Conservation (phyloP, 1,139 yeast species). For the Geotrichum fermentans region DNA sequence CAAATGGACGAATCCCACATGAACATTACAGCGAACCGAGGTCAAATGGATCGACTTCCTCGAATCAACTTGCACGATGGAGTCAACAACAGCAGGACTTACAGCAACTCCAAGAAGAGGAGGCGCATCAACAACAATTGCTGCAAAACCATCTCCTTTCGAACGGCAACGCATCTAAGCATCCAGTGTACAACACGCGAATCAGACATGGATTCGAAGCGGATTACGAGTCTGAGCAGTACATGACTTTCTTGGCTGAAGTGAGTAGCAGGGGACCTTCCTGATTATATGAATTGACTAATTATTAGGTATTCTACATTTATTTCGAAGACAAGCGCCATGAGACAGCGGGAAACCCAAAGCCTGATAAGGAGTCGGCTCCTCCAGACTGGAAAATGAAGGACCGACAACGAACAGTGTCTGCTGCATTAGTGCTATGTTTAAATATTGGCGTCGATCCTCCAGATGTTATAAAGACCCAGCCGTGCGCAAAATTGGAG, state of each 20-base stretch:
- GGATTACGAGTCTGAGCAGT: slow-evolving; percentile 58
- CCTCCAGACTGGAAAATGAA: slow-evolving; percentile 89
- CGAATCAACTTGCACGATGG: slow-evolving; percentile 1
- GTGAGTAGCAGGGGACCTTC: too few species aligned
- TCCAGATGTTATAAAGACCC: slow-evolving; percentile 90
- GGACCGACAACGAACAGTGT: slow-evolving; percentile 89
- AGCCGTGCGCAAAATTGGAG: slow-evolving; percentile 88
- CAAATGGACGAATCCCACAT: background rate
- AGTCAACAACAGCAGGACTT: slow-evolving; percentile 13
- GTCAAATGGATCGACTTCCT: slow-evolving; percentile 1
- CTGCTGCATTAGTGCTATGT: slow-evolving; percentile 88
- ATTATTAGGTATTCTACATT: slow-evolving; percentile 65
- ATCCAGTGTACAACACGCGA: slow-evolving; percentile 27
- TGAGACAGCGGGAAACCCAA: slow-evolving; percentile 83
- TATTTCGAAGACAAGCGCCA: slow-evolving; percentile 89
- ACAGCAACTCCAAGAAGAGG: slow-evolving; percentile 7
- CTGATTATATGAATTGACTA: too few species aligned
- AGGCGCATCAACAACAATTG: slow-evolving; percentile 2
- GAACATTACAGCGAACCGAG: slow-evolving; percentile 1
- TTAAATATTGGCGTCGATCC: slow-evolving; percentile 94
- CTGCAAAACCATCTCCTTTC: slow-evolving; percentile 3
- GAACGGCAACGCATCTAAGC: slow-evolving; percentile 1
- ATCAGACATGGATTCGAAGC: slow-evolving; percentile 76
- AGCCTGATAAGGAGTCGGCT: slow-evolving; percentile 46
- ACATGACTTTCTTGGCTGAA: slow-evolving; percentile 58